Evolutionary conservation across 352 stramenopile genomes (phyloP).

Genomic region (Globisporangium sylvaticum): DNA sequence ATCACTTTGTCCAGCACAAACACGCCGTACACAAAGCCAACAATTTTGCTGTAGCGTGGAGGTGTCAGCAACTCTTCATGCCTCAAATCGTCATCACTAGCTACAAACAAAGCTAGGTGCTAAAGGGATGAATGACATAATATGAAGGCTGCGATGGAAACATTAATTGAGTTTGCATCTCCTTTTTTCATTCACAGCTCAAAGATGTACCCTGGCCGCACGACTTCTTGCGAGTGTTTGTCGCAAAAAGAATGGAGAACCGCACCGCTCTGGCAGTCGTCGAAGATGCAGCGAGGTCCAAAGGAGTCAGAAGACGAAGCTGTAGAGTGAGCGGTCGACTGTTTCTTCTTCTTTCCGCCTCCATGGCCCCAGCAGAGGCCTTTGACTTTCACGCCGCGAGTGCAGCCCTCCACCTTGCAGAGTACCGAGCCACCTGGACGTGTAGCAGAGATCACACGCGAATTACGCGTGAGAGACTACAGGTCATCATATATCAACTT

Average conservation of each 20-base stretch:
- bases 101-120: too few relatives aligned
- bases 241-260: not conserved
- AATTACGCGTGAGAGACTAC: conserved; percentile 2
- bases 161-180: too few relatives aligned
- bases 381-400: conserved; percentile 20
- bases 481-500: too few relatives aligned
- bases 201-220: conserved; percentile 4
- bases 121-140: too few relatives aligned
- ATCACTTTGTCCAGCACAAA: too few relatives aligned
- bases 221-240: not conserved
- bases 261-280: not conserved
- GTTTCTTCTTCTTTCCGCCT: conserved; percentile 6
- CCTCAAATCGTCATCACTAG: too few relatives aligned
- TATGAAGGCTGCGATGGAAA: not conserved
- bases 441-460: not conserved
- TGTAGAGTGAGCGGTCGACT: not conserved
- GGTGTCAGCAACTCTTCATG: too few relatives aligned
- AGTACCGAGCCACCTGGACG: conserved; percentile 22
- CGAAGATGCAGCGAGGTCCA: not conserved
- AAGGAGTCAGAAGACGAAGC: not conserved
- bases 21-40: too few relatives aligned
- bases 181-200: not conserved
- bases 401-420: conserved; percentile 24
- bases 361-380: conserved; percentile 21
- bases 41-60: too few relatives aligned